Conservation (phyloP, 495 filamentous ascomycete genomes). For the Aspergillus nanangensis region DNA sequence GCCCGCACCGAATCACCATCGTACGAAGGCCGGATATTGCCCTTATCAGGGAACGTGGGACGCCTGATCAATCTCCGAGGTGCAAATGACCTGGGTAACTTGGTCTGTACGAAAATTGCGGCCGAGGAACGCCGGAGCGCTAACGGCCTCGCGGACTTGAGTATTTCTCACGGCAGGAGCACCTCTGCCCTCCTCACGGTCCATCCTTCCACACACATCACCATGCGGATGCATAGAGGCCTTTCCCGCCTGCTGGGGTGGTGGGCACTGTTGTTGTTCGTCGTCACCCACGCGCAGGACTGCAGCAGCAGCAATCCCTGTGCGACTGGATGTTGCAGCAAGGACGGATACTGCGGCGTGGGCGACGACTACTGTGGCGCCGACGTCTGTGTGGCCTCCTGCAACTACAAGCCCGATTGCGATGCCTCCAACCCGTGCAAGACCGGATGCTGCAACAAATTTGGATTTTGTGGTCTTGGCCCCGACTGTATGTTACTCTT, state of each 20-base stretch:
- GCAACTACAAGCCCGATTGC: slow-evolving; percentile 4
- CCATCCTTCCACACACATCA: not conserved
- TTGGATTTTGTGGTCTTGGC: slow-evolving; percentile 19
- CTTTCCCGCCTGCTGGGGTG: not conserved
- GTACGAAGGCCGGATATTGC: not conserved
- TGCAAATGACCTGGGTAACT: not conserved
- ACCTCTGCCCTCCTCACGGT: not conserved
- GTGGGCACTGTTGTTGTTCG: not conserved
- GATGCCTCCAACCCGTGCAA: slow-evolving; percentile 12
- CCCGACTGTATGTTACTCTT: slow-evolving; percentile 10
- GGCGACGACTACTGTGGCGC: not conserved
- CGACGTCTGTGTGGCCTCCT: not conserved
- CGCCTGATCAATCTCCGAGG: not conserved
- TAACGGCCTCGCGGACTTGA: not conserved
- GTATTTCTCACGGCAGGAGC: not conserved
- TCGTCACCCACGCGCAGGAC: not conserved
- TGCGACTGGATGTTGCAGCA: not conserved
- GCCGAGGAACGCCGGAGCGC: not conserved
- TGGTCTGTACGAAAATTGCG: not conserved
- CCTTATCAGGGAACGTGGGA: not conserved
- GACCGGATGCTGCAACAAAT: slow-evolving; percentile 18
- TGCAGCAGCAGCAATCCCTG: slow-evolving; percentile 1
- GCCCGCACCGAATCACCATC: not conserved
- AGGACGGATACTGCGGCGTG: not conserved
- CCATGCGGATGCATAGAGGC: not conserved